Conservation (phyloP, 2,329 filamentous ascomycete genomes). For the Epichloe glyceriae region DNA sequence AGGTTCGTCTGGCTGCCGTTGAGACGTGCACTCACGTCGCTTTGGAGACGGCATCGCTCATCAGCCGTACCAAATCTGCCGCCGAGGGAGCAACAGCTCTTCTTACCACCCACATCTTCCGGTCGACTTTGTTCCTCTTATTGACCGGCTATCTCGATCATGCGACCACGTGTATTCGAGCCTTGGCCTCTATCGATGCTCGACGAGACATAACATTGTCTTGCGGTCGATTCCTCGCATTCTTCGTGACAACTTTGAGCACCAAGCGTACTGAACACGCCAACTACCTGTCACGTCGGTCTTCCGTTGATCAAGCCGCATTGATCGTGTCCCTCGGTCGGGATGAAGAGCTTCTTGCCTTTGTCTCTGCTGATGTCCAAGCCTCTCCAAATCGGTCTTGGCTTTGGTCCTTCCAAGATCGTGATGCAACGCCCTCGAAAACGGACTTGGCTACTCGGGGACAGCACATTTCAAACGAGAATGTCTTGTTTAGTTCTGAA, state of each 20-base stretch:
- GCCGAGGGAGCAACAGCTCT: conserved; percentile 59
- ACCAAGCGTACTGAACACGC: conserved; percentile 37
- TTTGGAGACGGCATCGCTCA: conserved; percentile 64
- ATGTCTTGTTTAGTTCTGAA: conserved; percentile 31
- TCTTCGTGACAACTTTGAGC: conserved; percentile 61
- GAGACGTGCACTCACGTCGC: conserved; percentile 64
- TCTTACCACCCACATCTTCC: conserved; percentile 75
- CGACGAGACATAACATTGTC: conserved; percentile 58
- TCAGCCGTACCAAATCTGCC: conserved; percentile 53
- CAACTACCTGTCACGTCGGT: conserved; percentile 22
- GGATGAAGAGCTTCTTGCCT: conserved; percentile 82
- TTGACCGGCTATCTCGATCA: conserved; percentile 60
- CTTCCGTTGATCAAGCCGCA: conserved; percentile 19
- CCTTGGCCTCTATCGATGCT: conserved; percentile 57
- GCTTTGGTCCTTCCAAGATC: conserved; percentile 62
- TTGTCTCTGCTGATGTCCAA: conserved; percentile 78
- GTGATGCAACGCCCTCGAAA: conserved; percentile 21
- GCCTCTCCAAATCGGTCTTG: conserved; percentile 64
- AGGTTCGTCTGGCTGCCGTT: conserved; percentile 57
- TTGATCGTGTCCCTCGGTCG: conserved; percentile 25
- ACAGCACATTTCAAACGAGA: conserved; percentile 17
- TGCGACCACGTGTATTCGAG: conserved; percentile 60
- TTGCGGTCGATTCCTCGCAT: conserved; percentile 70
- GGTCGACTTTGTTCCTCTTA: conserved; percentile 68
- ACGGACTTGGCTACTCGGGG: conserved; percentile 7